Percentiles rank a stretch among this genome's conserved stretches.
Evolutionary conservation across 306 rosid species (phyloP).

Genomic region (Cercis canadensis): DNA sequence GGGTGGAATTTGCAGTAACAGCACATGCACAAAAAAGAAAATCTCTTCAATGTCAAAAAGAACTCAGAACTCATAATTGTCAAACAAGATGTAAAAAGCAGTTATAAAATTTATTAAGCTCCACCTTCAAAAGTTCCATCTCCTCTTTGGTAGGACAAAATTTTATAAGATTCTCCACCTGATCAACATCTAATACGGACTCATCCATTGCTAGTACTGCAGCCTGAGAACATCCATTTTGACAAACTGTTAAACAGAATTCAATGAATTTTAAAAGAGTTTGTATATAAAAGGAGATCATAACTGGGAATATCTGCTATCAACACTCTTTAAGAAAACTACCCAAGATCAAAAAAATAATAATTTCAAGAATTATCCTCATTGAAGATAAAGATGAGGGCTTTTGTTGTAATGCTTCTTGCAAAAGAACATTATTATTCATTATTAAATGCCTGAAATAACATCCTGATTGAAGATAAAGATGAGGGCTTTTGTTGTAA

Average conservation of each 20-base stretch:
- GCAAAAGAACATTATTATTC: conserved; percentile 16
- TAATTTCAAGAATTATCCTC: conserved; percentile 22
- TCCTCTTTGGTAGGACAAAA: conserved; percentile 99
- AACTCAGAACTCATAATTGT: conserved; percentile 29
- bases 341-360: background rate
- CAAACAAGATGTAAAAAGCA: conserved; percentile 32
- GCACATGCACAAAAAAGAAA: conserved; percentile 22
- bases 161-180: conserved; percentile 93
- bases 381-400: conserved; percentile 3
- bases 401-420: conserved; percentile 28
- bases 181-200: conserved; percentile 89
- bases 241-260: conserved; percentile 33
- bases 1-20: background rate
- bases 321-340: conserved; percentile 22
- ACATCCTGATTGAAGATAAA: conserved; percentile 20
- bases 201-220: conserved; percentile 92
- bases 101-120: conserved; percentile 28
- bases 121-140: conserved; percentile 96
- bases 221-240: conserved; percentile 66
- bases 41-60: conserved; percentile 6
- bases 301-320: conserved; percentile 24
- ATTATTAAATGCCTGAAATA: conserved; percentile 12
- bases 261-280: conserved; percentile 5
- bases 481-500: conserved; percentile 9
- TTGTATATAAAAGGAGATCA: conserved; percentile 22